A percentile compares a stretch with the other conserved stretches of the same genome.
These are phyloP conservation scores for Helianthus annuus DNA, from an alignment of 129 eudicot genomes.

Conservation along the genomic window DNA sequence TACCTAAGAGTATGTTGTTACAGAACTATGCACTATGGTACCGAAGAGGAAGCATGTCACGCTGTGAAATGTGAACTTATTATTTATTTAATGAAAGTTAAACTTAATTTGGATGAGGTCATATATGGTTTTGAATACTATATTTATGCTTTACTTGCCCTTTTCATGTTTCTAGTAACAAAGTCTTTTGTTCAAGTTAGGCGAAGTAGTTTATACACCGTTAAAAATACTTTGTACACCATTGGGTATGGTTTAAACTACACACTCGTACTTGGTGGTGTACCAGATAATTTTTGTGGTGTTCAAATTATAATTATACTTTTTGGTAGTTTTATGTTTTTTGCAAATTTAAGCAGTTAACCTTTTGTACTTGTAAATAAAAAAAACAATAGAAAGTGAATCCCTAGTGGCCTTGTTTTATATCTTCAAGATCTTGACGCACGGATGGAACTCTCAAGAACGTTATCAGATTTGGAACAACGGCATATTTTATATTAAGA, in stretches of 20 bases:
- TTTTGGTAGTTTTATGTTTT: no score
- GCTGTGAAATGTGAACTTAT: constrained; percentile 30
- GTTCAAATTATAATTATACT: no score
- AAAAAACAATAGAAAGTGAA: no score
- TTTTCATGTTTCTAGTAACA: background rate
- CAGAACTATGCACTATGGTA: constrained; percentile 19
- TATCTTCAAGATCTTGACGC: no score
- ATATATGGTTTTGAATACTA: background rate
- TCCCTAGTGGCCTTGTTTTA: no score
- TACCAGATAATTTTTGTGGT: background rate
- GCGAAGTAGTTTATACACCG: background rate
- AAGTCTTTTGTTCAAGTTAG: no score
- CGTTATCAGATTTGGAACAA: no score
- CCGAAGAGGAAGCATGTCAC: constrained; percentile 12
- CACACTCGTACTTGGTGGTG: background rate
- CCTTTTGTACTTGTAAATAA: no score
- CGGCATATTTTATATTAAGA: no score
- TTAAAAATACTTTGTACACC: background rate
- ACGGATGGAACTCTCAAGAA: no score
- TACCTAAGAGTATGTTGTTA: constrained; percentile 17
- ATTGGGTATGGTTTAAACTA: background rate
- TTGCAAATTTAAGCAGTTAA: no score
- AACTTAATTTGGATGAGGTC: constrained; percentile 9
- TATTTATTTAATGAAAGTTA: constrained; percentile 15
- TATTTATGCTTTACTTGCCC: background rate